phyloP scores from a whole-genome alignment of 768 basidiomycete species.

The Lyophyllum decastes region DNA sequence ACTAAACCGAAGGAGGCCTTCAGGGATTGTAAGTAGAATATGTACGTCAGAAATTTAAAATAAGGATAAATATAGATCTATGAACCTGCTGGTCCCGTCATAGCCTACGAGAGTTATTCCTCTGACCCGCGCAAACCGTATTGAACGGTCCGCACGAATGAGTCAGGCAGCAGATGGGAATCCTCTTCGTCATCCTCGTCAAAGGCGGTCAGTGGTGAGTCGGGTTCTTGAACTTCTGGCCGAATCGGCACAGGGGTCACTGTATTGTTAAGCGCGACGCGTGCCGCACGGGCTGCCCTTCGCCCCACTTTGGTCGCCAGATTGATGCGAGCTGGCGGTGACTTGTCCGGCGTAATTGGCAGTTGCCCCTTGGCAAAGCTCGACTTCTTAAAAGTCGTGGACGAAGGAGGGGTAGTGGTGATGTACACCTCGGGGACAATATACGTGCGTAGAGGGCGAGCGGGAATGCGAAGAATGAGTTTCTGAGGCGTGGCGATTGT shows the following conservation, averaged over 20 bases:
- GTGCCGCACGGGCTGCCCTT: slow-evolving; percentile 9
- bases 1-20: neutral
- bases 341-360: slow-evolving; percentile 20
- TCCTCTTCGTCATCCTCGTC: slow-evolving; percentile 11
- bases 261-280: neutral
- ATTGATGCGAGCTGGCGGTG: slow-evolving; percentile 12
- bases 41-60: slow-evolving; percentile 7
- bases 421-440: slow-evolving; percentile 17
- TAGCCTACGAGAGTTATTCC: slow-evolving; percentile 1
- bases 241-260: neutral
- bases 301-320: slow-evolving; percentile 16
- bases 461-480: slow-evolving; percentile 17
- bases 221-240: neutral
- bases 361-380: slow-evolving; percentile 1
- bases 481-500: neutral
- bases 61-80: slow-evolving; percentile 19
- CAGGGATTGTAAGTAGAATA: neutral
- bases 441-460: slow-evolving; percentile 7
- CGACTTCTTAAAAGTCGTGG: neutral
- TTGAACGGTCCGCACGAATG: slow-evolving; percentile 21
- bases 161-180: slow-evolving; percentile 14
- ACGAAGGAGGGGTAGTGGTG: slow-evolving; percentile 10
- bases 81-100: neutral
- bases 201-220: neutral
- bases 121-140: slow-evolving; percentile 18